phyloP scores from a whole-genome alignment of 192 early-diverging fungal genomes.

The Entomortierella chlamydospora region DNA sequence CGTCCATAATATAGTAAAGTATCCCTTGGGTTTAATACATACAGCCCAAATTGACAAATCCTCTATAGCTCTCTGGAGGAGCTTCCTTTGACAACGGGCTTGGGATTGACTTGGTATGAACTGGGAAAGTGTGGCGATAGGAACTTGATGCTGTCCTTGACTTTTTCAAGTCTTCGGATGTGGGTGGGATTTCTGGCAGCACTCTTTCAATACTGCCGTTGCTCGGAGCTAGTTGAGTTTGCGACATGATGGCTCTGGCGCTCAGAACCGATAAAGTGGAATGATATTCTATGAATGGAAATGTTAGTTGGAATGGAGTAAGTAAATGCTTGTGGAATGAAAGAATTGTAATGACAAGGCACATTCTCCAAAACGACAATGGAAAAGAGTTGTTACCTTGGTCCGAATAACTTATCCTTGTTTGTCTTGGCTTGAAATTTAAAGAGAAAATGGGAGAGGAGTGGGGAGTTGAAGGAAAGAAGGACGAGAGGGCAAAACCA shows the following conservation, averaged over 20 bases:
- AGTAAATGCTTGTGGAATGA: no score
- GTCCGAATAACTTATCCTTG: neutral
- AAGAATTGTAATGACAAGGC: no score
- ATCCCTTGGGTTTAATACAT: constrained; percentile 13
- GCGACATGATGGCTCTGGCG: neutral
- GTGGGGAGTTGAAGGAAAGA: neutral
- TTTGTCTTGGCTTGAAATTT: neutral
- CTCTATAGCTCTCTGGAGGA: constrained; percentile 86
- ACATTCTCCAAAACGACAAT: no score
- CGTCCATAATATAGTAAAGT: no score
- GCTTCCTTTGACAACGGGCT: constrained; percentile 88
- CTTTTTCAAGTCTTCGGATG: constrained; percentile 18
- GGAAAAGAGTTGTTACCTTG: neutral
- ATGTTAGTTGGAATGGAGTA: no score
- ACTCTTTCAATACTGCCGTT: neutral
- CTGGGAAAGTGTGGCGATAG: constrained; percentile 62
- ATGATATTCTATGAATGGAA: neutral
- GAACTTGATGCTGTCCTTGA: constrained; percentile 6
- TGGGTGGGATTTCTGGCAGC: constrained; percentile 30
- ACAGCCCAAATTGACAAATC: constrained; percentile 82
- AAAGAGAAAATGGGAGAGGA: neutral
- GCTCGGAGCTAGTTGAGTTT: neutral
- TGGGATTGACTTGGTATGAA: constrained; percentile 71
- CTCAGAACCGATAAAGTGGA: neutral
- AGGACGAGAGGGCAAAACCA: neutral